phyloP scores from a whole-genome alignment of 1,284 basidiomycete species.

The Caloboletus inedulis region DNA sequence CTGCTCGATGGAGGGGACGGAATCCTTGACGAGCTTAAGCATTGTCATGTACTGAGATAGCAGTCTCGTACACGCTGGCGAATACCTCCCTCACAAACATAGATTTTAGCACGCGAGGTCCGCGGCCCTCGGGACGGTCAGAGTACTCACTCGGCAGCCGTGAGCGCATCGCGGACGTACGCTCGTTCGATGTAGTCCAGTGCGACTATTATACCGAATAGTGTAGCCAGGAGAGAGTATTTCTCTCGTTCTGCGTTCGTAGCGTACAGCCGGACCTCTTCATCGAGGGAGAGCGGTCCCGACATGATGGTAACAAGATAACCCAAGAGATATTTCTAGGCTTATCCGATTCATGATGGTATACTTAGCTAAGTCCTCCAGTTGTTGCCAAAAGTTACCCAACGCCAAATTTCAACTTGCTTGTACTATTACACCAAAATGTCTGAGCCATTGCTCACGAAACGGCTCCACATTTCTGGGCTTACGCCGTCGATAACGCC shows the following conservation, averaged over 20 bases:
- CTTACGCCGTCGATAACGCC: conserved; percentile 61
- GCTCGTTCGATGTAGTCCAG: conserved; percentile 95
- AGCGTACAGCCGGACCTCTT: conserved; percentile 88
- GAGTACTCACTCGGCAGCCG: conserved; percentile 79
- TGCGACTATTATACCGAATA: conserved; percentile 89
- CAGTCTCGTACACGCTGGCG: conserved; percentile 89
- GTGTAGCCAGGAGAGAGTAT: conserved; percentile 84
- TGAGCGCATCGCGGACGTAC: conserved; percentile 91
- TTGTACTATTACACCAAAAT: conserved; percentile 5
- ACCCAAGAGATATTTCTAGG: not conserved
- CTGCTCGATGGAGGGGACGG: conserved; percentile 77
- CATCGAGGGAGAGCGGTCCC: conserved; percentile 61
- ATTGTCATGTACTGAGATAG: conserved; percentile 97
- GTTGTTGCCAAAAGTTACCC: too few relatives aligned
- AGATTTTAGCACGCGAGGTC: conserved; percentile 5
- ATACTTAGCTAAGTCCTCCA: conserved; percentile 8
- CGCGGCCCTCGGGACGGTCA: not conserved
- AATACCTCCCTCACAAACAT: conserved; percentile 69
- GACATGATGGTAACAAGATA: conserved; percentile 24
- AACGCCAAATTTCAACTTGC: not conserved
- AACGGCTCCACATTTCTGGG: conserved; percentile 71
- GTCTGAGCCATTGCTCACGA: conserved; percentile 39
- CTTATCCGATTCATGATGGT: conserved; percentile 1
- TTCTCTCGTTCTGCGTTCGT: conserved; percentile 89
- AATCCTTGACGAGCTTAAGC: conserved; percentile 87